phyloP scores from a whole-genome alignment of 495 filamentous ascomycete genomes.

The Annulohypoxylon moriforme region DNA sequence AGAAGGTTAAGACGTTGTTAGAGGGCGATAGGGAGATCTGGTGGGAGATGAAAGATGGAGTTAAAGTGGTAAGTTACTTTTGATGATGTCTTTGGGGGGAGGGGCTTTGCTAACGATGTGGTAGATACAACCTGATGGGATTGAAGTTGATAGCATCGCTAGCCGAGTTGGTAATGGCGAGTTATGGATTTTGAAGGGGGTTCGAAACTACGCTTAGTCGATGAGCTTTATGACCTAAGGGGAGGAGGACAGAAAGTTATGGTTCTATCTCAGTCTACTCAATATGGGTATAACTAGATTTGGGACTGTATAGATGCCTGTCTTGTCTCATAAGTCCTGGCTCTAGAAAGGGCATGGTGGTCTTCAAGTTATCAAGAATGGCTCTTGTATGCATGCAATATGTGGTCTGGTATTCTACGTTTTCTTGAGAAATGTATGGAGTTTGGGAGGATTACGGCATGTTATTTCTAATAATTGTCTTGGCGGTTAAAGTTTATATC shows the following conservation, averaged over 20 bases:
- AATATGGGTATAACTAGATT: background rate
- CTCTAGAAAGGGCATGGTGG: background rate
- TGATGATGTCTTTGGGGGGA: background rate
- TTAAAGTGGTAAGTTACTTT: slow-evolving; percentile 67
- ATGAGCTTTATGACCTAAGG: background rate
- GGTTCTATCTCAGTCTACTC: background rate
- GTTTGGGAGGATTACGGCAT: background rate
- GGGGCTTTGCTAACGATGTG: background rate
- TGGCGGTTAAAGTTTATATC: background rate
- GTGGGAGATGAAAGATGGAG: slow-evolving; percentile 83
- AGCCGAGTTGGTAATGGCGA: slow-evolving; percentile 86
- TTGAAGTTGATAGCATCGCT: slow-evolving; percentile 77
- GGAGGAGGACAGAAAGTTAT: background rate
- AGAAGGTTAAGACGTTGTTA: slow-evolving; percentile 75
- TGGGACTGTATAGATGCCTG: background rate
- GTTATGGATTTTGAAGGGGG: slow-evolving; percentile 78
- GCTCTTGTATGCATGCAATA: background rate
- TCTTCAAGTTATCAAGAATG: background rate
- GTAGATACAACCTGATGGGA: slow-evolving; percentile 81
- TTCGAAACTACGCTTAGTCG: slow-evolving; percentile 68
- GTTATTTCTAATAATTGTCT: background rate
- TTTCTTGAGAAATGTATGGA: background rate
- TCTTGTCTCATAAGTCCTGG: background rate
- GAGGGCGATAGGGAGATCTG: slow-evolving; percentile 75
- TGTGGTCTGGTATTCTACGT: background rate